A percentile compares a stretch with the other conserved stretches of the same genome.
Conservation (phyloP, 1,284 basidiomycete genomes). For the Apiotrichum gamsii region DNA sequence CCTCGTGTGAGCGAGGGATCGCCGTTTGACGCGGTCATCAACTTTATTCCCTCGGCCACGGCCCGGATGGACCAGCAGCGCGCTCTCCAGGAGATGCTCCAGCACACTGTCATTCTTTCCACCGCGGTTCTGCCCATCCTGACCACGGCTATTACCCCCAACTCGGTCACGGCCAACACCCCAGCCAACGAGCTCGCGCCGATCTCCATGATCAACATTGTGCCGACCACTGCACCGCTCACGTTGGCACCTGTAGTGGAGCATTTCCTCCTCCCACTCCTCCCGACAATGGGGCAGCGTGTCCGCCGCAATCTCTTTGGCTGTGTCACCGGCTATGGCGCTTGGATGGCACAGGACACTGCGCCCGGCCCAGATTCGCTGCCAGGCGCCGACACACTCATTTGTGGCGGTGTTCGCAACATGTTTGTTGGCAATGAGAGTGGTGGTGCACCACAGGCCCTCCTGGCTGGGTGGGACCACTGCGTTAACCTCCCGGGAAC, state of each 20-base stretch:
- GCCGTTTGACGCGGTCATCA: constrained; percentile 35
- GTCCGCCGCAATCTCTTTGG: constrained; percentile 22
- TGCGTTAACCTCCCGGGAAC: constrained; percentile 22
- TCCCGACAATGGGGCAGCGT: constrained; percentile 11
- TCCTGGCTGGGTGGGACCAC: constrained; percentile 28
- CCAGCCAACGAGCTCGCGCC: constrained; percentile 8
- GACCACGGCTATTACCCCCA: constrained; percentile 8
- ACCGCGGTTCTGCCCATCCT: constrained; percentile 30
- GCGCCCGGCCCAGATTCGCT: neutral
- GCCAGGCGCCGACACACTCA: constrained; percentile 25
- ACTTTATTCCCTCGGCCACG: constrained; percentile 29
- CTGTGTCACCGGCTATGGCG: constrained; percentile 18
- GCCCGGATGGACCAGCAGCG: constrained; percentile 15
- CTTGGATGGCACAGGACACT: constrained; percentile 14
- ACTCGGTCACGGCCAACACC: neutral
- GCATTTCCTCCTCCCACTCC: constrained; percentile 31
- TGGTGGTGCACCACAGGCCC: constrained; percentile 18
- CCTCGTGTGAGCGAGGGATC: constrained; percentile 7
- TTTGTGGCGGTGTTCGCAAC: constrained; percentile 34
- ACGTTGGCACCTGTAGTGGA: constrained; percentile 33
- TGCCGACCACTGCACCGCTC: constrained; percentile 25
- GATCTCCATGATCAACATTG: constrained; percentile 31
- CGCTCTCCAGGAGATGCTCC: constrained; percentile 33
- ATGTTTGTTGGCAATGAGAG: neutral
- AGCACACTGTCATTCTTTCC: constrained; percentile 32